phyloP scores from a whole-genome alignment of 305 asterid genomes.

The Withania somnifera region DNA sequence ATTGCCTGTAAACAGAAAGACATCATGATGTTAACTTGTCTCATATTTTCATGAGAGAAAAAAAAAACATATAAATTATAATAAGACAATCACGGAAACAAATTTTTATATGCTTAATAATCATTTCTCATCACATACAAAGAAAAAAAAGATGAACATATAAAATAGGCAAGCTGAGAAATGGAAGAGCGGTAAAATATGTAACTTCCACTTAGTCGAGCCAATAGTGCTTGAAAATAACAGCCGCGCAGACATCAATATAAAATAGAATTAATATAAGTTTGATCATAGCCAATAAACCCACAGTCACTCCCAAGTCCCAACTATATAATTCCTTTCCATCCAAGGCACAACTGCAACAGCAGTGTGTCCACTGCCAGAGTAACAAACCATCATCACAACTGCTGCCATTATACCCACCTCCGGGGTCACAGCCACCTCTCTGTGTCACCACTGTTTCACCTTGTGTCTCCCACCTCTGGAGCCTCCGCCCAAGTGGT shows the following conservation, averaged over 20 bases:
- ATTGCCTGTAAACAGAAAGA: slow-evolving; percentile 9
- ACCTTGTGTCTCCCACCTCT: neutral
- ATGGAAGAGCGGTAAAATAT: neutral
- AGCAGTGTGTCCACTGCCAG: neutral
- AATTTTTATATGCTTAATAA: neutral
- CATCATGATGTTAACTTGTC: neutral
- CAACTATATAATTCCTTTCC: neutral
- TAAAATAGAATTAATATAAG: neutral
- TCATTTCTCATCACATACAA: neutral
- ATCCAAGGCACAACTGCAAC: neutral
- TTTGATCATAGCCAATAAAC: neutral
- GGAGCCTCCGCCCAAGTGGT: neutral
- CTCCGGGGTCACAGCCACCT: neutral
- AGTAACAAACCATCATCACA: neutral
- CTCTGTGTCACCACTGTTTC: neutral
- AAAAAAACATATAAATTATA: neutral
- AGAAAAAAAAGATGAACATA: neutral
- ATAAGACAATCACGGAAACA: neutral
- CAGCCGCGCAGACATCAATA: neutral
- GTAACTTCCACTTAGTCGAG: neutral
- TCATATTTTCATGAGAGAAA: slow-evolving; percentile 1
- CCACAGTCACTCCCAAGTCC: neutral
- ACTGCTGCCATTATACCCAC: neutral
- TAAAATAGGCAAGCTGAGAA: neutral
- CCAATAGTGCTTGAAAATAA: neutral